phyloP scores from a whole-genome alignment of 176 grass and related monocot genomes.

The Otatea glauca region DNA sequence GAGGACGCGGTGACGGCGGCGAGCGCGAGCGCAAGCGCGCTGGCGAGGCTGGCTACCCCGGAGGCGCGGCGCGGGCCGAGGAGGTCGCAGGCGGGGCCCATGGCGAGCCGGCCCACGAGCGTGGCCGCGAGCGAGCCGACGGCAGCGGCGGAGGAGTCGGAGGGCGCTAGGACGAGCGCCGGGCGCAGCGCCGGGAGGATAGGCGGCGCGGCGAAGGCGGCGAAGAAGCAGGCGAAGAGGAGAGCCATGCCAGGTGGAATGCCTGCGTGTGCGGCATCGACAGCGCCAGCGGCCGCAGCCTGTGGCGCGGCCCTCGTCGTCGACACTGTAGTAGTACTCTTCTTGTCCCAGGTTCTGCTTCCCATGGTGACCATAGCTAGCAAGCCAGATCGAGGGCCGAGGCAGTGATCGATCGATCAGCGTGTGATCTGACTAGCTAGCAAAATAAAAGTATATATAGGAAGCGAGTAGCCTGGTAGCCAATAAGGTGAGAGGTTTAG shows the following conservation, averaged over 20 bases:
- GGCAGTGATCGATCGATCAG: neutral
- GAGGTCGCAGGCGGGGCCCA: conserved; percentile 73
- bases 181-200: conserved; percentile 60
- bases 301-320: conserved; percentile 58
- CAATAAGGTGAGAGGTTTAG: conserved; percentile 46
- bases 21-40: conserved; percentile 40
- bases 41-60: conserved; percentile 34
- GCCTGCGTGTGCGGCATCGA: conserved; percentile 69
- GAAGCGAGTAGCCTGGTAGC: neutral
- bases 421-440: neutral
- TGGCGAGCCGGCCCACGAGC: conserved; percentile 53
- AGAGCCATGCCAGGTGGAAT: conserved; percentile 88
- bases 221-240: conserved; percentile 85
- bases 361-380: conserved; percentile 33
- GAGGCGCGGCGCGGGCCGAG: conserved; percentile 69
- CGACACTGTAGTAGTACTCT: conserved; percentile 34
- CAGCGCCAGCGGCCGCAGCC: conserved; percentile 52
- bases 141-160: conserved; percentile 48
- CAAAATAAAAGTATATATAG: too few relatives aligned
- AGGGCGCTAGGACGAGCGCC: conserved; percentile 47
- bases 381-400: too few relatives aligned
- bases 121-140: conserved; percentile 58
- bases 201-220: conserved; percentile 70
- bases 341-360: conserved; percentile 26
- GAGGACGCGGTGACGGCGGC: conserved; percentile 47